These are phyloP conservation scores for Pilatotrama ljubarskyi DNA, from an alignment of 768 basidiomycete genomes.

Conservation along the genomic window DNA sequence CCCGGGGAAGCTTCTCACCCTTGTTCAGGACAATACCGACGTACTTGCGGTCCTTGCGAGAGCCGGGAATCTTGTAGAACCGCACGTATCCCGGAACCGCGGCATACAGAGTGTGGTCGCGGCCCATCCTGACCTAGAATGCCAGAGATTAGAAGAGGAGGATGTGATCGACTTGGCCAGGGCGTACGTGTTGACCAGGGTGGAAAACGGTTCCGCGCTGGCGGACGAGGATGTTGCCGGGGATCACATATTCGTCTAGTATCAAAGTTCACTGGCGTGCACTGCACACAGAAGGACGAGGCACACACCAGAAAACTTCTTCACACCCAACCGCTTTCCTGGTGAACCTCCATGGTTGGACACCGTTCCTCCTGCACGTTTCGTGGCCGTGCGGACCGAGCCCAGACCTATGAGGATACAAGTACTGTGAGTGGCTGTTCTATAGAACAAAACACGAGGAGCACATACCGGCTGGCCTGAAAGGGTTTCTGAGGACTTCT, in stretches of 20 bases:
- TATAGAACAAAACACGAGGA: background rate
- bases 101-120: conserved; percentile 95
- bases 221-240: conserved; percentile 95
- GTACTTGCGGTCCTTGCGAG: conserved; percentile 71
- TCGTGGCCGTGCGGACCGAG: conserved; percentile 90
- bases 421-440: background rate
- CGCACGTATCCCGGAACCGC: conserved; percentile 88
- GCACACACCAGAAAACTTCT: conserved; percentile 87
- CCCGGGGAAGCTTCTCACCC: conserved; percentile 85
- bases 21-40: conserved; percentile 83
- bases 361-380: conserved; percentile 92
- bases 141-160: background rate
- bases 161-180: background rate
- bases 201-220: conserved; percentile 94
- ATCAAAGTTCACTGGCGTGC: background rate
- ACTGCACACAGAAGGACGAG: background rate
- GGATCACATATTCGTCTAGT: conserved; percentile 85
- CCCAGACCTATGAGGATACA: conserved; percentile 43
- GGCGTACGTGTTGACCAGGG: conserved; percentile 86
- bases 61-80: conserved; percentile 84
- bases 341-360: conserved; percentile 92
- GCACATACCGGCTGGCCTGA: conserved; percentile 14
- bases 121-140: conserved; percentile 80
- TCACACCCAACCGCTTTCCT: conserved; percentile 91
- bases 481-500: conserved; percentile 14